Base-by-base conservation (phyloP, 2,329 filamentous ascomycete genomes). In the Periconia sp. region DNA sequence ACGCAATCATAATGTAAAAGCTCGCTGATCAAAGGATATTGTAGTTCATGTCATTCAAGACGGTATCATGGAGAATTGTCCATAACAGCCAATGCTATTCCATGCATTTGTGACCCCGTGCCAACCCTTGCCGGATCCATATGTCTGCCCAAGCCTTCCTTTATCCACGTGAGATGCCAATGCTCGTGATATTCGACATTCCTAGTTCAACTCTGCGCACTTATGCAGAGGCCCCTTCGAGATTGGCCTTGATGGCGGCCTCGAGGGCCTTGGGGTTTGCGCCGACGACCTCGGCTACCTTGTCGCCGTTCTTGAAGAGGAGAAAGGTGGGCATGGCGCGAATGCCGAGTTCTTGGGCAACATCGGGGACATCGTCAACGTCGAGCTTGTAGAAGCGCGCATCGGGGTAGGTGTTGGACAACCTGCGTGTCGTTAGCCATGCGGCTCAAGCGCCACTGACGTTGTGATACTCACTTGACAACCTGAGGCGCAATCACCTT, bases 261-360 rank as follows among this genome's bases (percentile, higher is more conserved):
- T 82, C 71, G 46, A 95, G 74, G n/a, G 79, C 84, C 35, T 72
- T 69, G n/a, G 86, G 86, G 75, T 90, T 90, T 61, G 90, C 91
- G 51, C 92, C 92, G 19, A 94, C 83, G 45, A 96, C 74, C 73
- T 89, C 86, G 30, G 74, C 78, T 24, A 84, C 72, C 78, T 88
- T 87, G 70, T 89, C 70, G 54, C 88, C 90, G 57, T 85, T 73
- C 80, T 90, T 88, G 83, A 91, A 96, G 65, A 95, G 71, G 43
- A 88, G 65, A 77, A 97, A 96, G 19, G 90, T 95, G 42, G 92
- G 92, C 91, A 97, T 96, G 68, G 92, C 91, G 59, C 88, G 84
- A 70, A 97, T 82, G 53, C 83, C 83, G 52, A 94, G 84, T 67
- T 94, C 84, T 62, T 86, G 80, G 22, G 88, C 84, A 36, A 96